A percentile compares a stretch with the other conserved stretches of the same genome.
Conservation (phyloP, 228 moss, liverwort and hornwort genomes). For the Sphagnum magellanicum region DNA sequence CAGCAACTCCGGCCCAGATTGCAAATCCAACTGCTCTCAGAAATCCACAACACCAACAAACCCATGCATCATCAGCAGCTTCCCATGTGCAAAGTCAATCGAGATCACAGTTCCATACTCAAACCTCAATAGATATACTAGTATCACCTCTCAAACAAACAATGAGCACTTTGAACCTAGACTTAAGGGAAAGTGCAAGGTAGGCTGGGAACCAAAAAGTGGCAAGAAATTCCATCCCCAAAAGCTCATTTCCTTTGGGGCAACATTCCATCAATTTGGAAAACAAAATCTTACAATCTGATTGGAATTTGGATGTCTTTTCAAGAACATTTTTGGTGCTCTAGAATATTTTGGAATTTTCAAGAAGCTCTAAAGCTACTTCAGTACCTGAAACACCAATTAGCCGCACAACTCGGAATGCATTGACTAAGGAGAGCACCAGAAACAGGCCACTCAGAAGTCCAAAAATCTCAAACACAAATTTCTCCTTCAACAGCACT, state of each 20-base stretch:
- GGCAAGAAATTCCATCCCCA: too few species aligned
- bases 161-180: too few species aligned
- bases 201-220: too few species aligned
- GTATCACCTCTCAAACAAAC: too few species aligned
- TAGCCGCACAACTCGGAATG: constrained; percentile 5
- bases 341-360: too few species aligned
- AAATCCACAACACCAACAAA: not conserved
- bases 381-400: constrained; percentile 4
- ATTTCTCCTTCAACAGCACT: constrained; percentile 2
- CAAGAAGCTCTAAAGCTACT: not conserved
- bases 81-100: not conserved
- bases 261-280: too few species aligned
- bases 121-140: too few species aligned
- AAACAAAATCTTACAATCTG: too few species aligned
- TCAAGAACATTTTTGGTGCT: too few species aligned
- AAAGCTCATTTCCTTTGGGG: not conserved
- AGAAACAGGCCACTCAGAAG: constrained; percentile 6
- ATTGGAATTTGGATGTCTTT: too few species aligned
- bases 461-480: constrained; percentile 1
- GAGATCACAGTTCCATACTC: too few species aligned
- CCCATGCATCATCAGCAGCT: not conserved
- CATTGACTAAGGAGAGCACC: constrained; percentile 1
- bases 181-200: too few species aligned
- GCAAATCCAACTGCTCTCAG: constrained; percentile 25
- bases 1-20: constrained; percentile 27